These are phyloP conservation scores for Sonneratia caseolaris DNA, from an alignment of 345 rosid species.

Conservation along the genomic window DNA sequence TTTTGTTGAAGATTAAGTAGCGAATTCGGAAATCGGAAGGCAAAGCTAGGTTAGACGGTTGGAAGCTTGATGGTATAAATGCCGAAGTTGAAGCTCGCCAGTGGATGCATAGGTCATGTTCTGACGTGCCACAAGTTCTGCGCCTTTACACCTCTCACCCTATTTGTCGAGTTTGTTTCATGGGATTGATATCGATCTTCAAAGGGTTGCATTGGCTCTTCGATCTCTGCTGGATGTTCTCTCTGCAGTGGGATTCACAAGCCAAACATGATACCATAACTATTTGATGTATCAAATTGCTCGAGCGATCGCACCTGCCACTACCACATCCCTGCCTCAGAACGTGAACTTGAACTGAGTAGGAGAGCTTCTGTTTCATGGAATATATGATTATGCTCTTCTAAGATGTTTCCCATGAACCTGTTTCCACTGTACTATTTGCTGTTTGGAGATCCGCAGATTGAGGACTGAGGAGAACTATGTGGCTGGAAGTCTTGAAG, in stretches of 20 bases:
- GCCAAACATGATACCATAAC: constrained; percentile 1
- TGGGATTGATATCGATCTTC: constrained; percentile 44
- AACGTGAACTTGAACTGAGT: constrained; percentile 20
- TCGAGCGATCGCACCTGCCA: constrained; percentile 13
- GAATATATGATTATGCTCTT: not conserved
- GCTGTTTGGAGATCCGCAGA: constrained; percentile 7
- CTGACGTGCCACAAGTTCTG: no score
- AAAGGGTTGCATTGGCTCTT: constrained; percentile 22
- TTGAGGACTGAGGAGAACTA: constrained; percentile 12
- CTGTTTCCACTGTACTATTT: not conserved
- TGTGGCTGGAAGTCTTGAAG: constrained; percentile 18
- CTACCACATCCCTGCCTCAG: constrained; percentile 19
- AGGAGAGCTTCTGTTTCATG: constrained; percentile 12
- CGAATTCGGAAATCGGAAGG: no score
- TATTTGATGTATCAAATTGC: constrained; percentile 21
- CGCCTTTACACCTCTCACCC: no score
- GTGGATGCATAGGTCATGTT: no score
- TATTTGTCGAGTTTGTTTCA: constrained; percentile 4
- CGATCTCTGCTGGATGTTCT: not conserved
- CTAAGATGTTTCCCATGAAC: no score
- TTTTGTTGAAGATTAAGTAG: not conserved
- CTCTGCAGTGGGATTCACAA: not conserved
- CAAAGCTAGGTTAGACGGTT: no score
- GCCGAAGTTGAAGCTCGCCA: no score
- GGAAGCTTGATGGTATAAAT: no score